Conservation (phyloP, 2,329 filamentous ascomycete species). For the Stagonosporopsis tanaceti region DNA sequence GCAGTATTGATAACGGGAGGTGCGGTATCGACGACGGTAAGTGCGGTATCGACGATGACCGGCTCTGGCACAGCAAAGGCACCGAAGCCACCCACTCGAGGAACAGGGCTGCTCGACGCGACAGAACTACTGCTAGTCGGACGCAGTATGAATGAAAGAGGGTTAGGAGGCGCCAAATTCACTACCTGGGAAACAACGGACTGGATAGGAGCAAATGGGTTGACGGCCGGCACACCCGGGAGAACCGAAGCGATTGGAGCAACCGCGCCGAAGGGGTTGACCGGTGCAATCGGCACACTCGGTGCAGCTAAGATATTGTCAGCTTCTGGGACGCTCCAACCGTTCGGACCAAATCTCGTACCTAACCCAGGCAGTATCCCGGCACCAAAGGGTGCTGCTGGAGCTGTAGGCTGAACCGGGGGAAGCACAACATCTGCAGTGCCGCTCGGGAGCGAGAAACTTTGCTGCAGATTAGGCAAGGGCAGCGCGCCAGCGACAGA, state of each 20-base stretch:
- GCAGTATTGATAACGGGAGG: no score
- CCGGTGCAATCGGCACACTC: background rate
- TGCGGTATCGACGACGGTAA: background rate
- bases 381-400: background rate
- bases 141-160: background rate
- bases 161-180: background rate
- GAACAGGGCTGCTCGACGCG: background rate
- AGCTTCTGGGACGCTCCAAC: background rate
- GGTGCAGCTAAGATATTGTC: background rate
- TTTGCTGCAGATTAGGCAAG: background rate
- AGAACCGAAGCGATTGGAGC: background rate
- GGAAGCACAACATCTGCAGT: constrained; percentile 15
- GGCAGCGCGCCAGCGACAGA: background rate
- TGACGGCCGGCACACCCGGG: background rate
- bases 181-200: background rate
- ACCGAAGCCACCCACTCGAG: background rate
- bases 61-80: background rate
- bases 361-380: constrained; percentile 3
- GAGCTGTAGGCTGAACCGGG: background rate
- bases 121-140: background rate
- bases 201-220: background rate
- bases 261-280: background rate
- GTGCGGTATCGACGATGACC: background rate
- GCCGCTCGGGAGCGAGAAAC: background rate
- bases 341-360: constrained; percentile 4